Evolutionary conservation across 2,329 filamentous ascomycete genomes (phyloP).

Genomic region (Nothophoma quercina): DNA sequence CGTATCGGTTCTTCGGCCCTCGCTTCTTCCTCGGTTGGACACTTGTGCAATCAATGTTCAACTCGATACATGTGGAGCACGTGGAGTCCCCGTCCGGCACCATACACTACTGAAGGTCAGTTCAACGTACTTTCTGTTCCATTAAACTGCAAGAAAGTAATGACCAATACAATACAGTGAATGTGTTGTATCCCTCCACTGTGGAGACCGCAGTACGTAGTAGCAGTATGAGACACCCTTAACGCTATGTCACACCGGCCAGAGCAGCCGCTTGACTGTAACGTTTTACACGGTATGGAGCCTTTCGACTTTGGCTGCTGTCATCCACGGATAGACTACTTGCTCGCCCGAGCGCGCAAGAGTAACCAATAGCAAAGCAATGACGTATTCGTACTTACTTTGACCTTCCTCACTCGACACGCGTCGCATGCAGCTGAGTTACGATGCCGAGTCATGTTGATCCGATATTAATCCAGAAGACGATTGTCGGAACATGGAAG

Average conservation of each 20-base stretch:
- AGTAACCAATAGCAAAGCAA: neutral
- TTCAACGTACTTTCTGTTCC: neutral
- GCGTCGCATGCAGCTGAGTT: constrained; percentile 29
- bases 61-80: constrained; percentile 23
- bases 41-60: constrained; percentile 24
- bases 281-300: no score
- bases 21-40: constrained; percentile 27
- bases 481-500: neutral
- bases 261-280: no score
- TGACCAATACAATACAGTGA: neutral
- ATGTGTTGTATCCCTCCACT: no score
- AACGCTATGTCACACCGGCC: no score
- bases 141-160: neutral
- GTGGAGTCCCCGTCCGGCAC: neutral
- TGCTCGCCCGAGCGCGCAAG: neutral
- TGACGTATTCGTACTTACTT: constrained; percentile 15
- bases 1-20: constrained; percentile 29
- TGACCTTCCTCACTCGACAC: constrained; percentile 31
- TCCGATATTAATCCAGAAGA: constrained; percentile 12
- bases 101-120: constrained; percentile 18
- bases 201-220: no score
- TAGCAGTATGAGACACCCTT: no score
- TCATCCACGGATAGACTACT: no score
- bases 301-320: no score
- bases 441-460: constrained; percentile 18